Percentiles rank a stretch among this genome's conserved stretches.
Evolutionary conservation across 2,329 filamentous ascomycete species (phyloP).

Genomic region (Pyrenophora seminiperda): DNA sequence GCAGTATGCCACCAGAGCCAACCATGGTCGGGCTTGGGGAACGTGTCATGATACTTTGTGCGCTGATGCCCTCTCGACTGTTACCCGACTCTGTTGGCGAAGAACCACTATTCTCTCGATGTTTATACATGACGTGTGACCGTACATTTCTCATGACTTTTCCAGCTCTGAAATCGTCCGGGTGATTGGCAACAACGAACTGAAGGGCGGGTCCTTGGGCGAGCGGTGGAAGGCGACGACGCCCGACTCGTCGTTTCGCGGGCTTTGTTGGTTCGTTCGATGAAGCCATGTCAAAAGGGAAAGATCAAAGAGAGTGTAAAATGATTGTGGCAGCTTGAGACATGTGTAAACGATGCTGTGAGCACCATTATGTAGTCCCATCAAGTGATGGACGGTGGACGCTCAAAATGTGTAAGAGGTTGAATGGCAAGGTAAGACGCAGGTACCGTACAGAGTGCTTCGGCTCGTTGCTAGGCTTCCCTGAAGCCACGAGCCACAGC

Average conservation of each 20-base stretch:
- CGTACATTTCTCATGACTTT: constrained; percentile 43
- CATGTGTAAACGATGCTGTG: constrained; percentile 1
- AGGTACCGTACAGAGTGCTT: constrained; percentile 14
- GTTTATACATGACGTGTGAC: constrained; percentile 47
- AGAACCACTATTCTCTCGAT: constrained; percentile 29
- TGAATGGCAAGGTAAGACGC: constrained; percentile 14
- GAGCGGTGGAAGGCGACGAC: constrained; percentile 41
- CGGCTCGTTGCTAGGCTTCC: constrained; percentile 6
- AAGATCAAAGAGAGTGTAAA: not conserved
- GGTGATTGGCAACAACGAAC: constrained; percentile 43
- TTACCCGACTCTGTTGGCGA: constrained; percentile 24
- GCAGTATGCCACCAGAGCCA: constrained; percentile 19
- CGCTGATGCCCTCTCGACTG: constrained; percentile 24
- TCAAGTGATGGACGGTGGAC: not conserved
- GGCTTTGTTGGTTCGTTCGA: constrained; percentile 27
- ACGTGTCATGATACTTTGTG: constrained; percentile 14
- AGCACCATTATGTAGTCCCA: constrained; percentile 6
- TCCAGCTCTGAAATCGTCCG: constrained; percentile 40
- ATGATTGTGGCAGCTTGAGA: not conserved
- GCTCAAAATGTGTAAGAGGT: constrained; percentile 5
- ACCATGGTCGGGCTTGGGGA: constrained; percentile 31
- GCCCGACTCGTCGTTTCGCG: constrained; percentile 34
- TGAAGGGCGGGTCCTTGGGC: constrained; percentile 39
- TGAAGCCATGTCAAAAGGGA: constrained; percentile 24
- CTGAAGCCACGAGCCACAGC: constrained; percentile 16